Conservation (phyloP, 306 rosid species). For the Mucuna pruriens region DNA sequence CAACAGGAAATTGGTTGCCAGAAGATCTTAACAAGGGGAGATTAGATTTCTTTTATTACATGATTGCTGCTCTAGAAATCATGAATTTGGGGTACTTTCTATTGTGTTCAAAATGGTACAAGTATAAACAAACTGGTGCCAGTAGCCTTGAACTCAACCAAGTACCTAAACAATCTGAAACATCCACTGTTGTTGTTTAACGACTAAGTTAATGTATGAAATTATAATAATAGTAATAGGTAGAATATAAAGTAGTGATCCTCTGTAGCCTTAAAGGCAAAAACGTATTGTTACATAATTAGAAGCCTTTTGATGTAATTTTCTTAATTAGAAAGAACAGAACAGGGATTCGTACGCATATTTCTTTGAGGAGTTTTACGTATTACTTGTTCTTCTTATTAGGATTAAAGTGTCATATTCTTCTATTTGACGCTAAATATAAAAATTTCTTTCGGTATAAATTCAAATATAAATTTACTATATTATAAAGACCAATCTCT, state of each 20-base stretch:
- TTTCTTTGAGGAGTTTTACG: background rate
- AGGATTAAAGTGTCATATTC: background rate
- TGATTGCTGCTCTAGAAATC: conserved; percentile 56
- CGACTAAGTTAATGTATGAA: background rate
- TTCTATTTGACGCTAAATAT: no score
- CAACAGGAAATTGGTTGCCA: conserved; percentile 69
- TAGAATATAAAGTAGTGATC: background rate
- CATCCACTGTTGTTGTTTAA: conserved; percentile 40
- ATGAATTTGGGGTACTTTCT: conserved; percentile 69
- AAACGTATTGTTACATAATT: background rate
- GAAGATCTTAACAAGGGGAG: conserved; percentile 92
- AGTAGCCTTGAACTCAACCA: conserved; percentile 37
- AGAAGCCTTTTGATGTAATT: background rate
- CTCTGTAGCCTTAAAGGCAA: background rate
- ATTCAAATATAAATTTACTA: no score
- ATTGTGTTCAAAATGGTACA: conserved; percentile 66
- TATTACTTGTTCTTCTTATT: background rate
- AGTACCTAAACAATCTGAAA: conserved; percentile 34
- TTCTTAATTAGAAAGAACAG: background rate
- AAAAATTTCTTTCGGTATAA: no score
- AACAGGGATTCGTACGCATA: background rate
- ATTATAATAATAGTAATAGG: background rate
- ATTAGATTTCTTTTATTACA: conserved; percentile 74
- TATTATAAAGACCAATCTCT: no score
- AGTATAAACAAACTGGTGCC: conserved; percentile 52